Percentiles rank a stretch among this genome's conserved stretches.
Conservation (phyloP, 306 rosid species). For the Pyrus pyrifolia region DNA sequence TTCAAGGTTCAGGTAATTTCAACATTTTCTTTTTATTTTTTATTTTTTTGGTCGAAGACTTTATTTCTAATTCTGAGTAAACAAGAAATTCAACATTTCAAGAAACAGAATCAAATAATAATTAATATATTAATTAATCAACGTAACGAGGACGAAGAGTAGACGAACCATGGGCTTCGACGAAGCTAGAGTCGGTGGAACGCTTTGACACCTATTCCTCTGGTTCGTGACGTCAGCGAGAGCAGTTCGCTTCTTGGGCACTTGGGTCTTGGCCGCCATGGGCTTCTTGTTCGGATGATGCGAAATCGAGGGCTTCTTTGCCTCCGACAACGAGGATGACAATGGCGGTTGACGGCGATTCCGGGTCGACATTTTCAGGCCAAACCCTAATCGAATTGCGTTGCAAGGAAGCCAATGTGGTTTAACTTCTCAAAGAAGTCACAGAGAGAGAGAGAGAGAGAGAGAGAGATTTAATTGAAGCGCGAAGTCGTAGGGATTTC, state of each 20-base stretch:
- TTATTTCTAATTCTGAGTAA: neutral
- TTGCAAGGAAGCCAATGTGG: conserved; percentile 11
- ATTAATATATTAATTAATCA: neutral
- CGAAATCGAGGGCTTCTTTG: conserved; percentile 18
- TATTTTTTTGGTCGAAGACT: too few relatives aligned
- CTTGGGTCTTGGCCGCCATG: conserved; percentile 19
- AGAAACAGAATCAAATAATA: neutral
- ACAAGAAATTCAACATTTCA: neutral
- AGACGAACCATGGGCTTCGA: conserved; percentile 39
- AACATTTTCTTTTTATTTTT: too few relatives aligned
- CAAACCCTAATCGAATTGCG: conserved; percentile 16
- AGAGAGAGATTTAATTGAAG: neutral
- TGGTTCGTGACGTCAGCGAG: conserved; percentile 42
- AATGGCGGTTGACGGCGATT: conserved; percentile 4
- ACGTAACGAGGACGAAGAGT: neutral
- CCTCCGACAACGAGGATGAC: conserved; percentile 8
- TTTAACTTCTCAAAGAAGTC: neutral
- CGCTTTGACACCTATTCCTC: conserved; percentile 19
- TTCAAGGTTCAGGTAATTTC: too few relatives aligned
- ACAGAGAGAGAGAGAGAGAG: neutral
- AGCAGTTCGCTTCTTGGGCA: conserved; percentile 45
- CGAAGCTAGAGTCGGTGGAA: conserved; percentile 9
- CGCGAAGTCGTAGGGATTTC: conserved; percentile 21
- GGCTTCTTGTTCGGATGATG: conserved; percentile 14
- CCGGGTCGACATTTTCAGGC: conserved; percentile 29